Evolutionary conservation across 306 rosid species (phyloP), one percentile per base, ranked within the genome.

Genomic region (Spatholobus suberectus): DNA sequence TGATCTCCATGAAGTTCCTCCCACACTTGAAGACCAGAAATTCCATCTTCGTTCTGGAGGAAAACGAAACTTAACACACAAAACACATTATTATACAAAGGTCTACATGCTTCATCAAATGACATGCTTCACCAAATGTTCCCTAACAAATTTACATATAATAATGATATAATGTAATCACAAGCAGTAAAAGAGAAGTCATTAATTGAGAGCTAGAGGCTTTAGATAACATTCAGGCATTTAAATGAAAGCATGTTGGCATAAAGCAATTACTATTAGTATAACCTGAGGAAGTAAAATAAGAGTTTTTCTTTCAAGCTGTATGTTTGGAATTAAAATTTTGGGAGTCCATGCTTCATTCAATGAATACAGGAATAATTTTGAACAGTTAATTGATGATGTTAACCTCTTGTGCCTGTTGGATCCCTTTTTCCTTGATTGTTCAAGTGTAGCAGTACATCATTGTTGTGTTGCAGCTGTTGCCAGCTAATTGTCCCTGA

Each of bases 1-100:
- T 41, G 17, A 13, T 44, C 12, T 13, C n/a, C n/a, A n/a, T n/a
- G n/a, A n/a, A n/a, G n/a, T n/a, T n/a, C n/a, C 49, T 49, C 66
- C 85, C 84, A 35, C 81, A 85, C 59, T 87, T 89, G 79, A 89
- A 89, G 81, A 85, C 73, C 27, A 89, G 90, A 72, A 89, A 85
- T 82, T 89, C 88, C 57, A 80, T 73, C 43, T 41, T 79, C 92
- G 59, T 82, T 90, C 20, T 85, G 87, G 68, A 80, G 78, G 86
- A 83, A 87, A 47, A 77, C 81, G 75, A 85, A 82, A 63, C 84
- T 85, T 51, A 5, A 29, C 32, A n/a, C 32, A 29, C 32, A 1
- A 29, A 29, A 29, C 32, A 29, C 32, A 29, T 35, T 35, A 35
- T 35, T 35, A 35, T 35, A 35, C 40, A 3, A 35, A 35, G 40